Evolutionary conservation across 2,329 filamentous ascomycete genomes (phyloP), one percentile per base, ranked within the genome.

Genomic region (Hypoxylon sp.): DNA sequence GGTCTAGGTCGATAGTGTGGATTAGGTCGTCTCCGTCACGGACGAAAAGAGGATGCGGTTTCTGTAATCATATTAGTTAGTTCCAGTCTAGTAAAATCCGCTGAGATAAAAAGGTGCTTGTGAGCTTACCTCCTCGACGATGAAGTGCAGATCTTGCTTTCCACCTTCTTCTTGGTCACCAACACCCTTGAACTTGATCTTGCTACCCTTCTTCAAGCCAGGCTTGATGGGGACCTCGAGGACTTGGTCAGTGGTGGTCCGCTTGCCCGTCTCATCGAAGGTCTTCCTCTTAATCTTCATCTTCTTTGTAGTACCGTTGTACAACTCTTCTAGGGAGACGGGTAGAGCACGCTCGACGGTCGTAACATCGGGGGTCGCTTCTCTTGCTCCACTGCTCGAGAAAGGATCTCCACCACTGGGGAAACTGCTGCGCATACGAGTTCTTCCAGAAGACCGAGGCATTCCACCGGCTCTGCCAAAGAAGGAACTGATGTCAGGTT

Each of bases 231-330:
- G 93, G 55, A 98, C 95, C 76, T 97, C 94, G 29, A 99, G 83
- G 16, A 97, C 93, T 75, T 94, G 92, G 74, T 99, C 96, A 65
- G 94, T 92, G 2, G 90, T 91, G 45, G 88, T 92, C 73, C 94
- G 89, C 83, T 97, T 97, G 62, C 93, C 93, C 0, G 86, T 90
- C 19, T 90, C 84, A 78, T 99, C 96, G 78, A 93, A 98, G 16
- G 91, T 94, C 88, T 98, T 98, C 75, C 95, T 88, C 84, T 97
- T 97, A 70, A 98, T 97, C 83, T 96, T 97, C 86, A 99, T 93
- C 85, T 97, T 97, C 87, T 99, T 99, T 51, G 91, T 93, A 34
- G 89, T 88, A 41, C 96, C 96, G 25, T 86, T 90, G 82, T 88
- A 98, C 67, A 98, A 81, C 75, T 99, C 96, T 79, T 99, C 96